These are phyloP conservation scores for Marasmius oreades DNA, from an alignment of 1,284 basidiomycete species.

Conservation along the genomic window DNA sequence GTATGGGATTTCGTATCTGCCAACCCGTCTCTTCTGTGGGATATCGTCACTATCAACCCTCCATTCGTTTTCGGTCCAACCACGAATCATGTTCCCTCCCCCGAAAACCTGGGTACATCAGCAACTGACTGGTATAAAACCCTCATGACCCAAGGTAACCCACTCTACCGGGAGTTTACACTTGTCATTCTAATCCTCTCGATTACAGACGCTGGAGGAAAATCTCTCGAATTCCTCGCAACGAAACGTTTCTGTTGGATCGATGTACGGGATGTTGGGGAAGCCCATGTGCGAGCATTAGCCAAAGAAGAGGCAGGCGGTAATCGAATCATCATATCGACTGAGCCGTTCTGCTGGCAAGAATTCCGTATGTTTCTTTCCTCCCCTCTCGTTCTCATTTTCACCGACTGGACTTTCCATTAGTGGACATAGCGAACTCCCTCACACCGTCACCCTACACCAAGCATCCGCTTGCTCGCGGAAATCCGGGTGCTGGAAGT, in stretches of 20 bases:
- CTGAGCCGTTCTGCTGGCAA: slow-evolving; percentile 24
- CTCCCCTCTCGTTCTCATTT: not conserved
- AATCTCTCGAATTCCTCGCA: slow-evolving; percentile 12
- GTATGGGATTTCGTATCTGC: slow-evolving; percentile 42
- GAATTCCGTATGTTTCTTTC: slow-evolving; percentile 26
- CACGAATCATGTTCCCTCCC: slow-evolving; percentile 24
- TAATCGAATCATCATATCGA: slow-evolving; percentile 43
- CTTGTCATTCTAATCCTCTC: not conserved
- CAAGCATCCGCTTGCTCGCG: slow-evolving; percentile 23
- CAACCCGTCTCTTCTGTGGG: slow-evolving; percentile 35
- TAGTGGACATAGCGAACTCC: slow-evolving; percentile 28
- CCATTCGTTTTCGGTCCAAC: slow-evolving; percentile 37
- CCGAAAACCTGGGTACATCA: slow-evolving; percentile 25
- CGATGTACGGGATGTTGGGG: slow-evolving; percentile 58
- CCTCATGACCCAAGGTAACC: slow-evolving; percentile 13
- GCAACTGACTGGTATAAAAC: slow-evolving; percentile 21
- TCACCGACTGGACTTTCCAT: slow-evolving; percentile 2
- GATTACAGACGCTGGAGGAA: slow-evolving; percentile 9
- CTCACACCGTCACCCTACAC: slow-evolving; percentile 23
- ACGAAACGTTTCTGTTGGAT: slow-evolving; percentile 32
- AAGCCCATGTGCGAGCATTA: slow-evolving; percentile 48
- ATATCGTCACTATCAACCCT: slow-evolving; percentile 40
- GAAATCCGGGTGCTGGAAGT: slow-evolving; percentile 27
- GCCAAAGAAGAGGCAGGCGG: slow-evolving; percentile 44
- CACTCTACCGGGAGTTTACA: too few species aligned